These are phyloP conservation scores for Emergomyces pasteurianus DNA, from an alignment of 2,329 filamentous ascomycete species.

Conservation along the genomic window DNA sequence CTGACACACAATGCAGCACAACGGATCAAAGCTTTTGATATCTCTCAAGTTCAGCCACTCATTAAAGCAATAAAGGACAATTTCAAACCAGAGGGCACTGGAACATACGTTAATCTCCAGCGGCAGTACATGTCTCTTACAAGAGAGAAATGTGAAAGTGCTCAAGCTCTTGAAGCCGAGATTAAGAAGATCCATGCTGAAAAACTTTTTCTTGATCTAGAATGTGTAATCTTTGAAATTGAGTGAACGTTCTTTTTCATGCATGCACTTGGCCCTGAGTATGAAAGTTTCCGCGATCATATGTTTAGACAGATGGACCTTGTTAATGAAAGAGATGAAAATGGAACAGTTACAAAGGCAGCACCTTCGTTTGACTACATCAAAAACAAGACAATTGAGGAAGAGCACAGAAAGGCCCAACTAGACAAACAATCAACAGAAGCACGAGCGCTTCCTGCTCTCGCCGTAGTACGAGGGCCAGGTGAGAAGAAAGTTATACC, in stretches of 20 bases:
- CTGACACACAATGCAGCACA: not conserved
- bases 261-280: not conserved
- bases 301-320: not conserved
- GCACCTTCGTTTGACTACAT: not conserved
- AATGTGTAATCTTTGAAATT: not conserved
- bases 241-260: not conserved
- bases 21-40: not conserved
- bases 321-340: not conserved
- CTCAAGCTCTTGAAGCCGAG: not conserved
- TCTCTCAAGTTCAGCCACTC: not conserved
- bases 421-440: no score
- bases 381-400: not conserved
- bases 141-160: not conserved
- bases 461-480: no score
- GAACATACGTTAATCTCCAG: not conserved
- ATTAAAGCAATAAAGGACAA: not conserved
- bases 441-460: no score
- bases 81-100: not conserved
- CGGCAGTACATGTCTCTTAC: not conserved
- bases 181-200: not conserved
- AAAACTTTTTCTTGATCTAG: not conserved
- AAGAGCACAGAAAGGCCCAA: not conserved
- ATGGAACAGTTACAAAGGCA: not conserved
- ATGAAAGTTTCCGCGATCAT: not conserved
- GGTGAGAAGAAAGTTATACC: no score